phyloP scores from a whole-genome alignment of 352 stramenopile species.

The Globisporangium irregulare region DNA sequence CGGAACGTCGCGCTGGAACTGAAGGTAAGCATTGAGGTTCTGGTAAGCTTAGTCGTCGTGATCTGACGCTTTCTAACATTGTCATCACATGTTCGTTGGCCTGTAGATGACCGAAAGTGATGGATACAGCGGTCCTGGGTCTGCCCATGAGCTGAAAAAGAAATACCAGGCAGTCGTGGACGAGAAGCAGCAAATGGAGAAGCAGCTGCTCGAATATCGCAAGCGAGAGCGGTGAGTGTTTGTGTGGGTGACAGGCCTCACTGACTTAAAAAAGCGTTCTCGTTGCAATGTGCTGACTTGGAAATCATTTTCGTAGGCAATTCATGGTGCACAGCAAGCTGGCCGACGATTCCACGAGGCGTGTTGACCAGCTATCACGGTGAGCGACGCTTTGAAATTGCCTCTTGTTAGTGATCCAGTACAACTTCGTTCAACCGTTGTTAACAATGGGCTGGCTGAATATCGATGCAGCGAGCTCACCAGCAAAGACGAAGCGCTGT shows the following conservation, averaged over 20 bases:
- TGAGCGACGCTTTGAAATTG: constrained; percentile 15
- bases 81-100: not conserved
- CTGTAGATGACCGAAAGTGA: constrained; percentile 16
- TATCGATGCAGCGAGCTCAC: constrained; percentile 37
- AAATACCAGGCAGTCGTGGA: constrained; percentile 57
- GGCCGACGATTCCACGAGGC: constrained; percentile 59
- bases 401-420: not conserved
- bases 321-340: constrained; percentile 65
- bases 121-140: constrained; percentile 16
- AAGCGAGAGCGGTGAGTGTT: constrained; percentile 49
- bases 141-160: constrained; percentile 55
- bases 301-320: constrained; percentile 27
- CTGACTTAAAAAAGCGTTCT: not conserved
- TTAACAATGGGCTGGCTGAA: not conserved
- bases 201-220: constrained; percentile 48
- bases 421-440: not conserved
- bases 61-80: not conserved
- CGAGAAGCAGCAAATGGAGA: constrained; percentile 59
- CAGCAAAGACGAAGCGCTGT: constrained; percentile 51
- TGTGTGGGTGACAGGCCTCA: not conserved
- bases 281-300: not conserved
- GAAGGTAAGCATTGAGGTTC: constrained; percentile 22
- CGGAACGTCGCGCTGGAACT: constrained; percentile 71
- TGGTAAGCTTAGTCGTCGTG: not conserved
- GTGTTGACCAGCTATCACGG: constrained; percentile 59